Conservation (phyloP, 352 stramenopile genomes). For the Pythium scleroteichum region DNA sequence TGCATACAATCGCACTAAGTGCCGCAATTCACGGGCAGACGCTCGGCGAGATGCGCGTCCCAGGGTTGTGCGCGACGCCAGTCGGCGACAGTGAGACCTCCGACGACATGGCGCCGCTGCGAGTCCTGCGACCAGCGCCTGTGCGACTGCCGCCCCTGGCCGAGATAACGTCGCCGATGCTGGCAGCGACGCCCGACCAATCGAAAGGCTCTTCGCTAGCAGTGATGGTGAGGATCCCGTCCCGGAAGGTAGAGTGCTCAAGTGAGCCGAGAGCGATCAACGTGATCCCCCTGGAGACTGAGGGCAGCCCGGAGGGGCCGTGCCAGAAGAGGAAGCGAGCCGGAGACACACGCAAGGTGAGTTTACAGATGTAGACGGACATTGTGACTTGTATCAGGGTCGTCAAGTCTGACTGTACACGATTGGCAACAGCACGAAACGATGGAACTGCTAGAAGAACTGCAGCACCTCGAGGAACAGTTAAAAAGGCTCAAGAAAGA, state of each 20-base stretch:
- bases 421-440: constrained; percentile 12
- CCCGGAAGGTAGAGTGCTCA: not conserved
- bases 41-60: not conserved
- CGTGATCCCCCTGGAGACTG: not conserved
- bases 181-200: not conserved
- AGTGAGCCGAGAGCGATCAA: not conserved
- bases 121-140: not conserved
- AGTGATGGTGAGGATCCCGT: not conserved
- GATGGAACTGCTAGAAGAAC: not conserved
- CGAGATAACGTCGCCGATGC: not conserved
- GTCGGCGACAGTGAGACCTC: not conserved
- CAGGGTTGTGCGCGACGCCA: not conserved
- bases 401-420: not conserved
- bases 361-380: too few relatives aligned
- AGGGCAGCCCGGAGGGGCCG: not conserved
- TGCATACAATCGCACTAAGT: too few relatives aligned
- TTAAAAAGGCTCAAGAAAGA: constrained; percentile 11
- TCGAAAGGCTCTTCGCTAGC: not conserved
- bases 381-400: too few relatives aligned
- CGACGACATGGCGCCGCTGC: not conserved
- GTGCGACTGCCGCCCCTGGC: not conserved
- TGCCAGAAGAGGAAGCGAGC: constrained; percentile 15
- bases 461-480: constrained; percentile 9
- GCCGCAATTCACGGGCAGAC: too few relatives aligned
- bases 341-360: constrained; percentile 10